phyloP scores from a whole-genome alignment of 805 yeast genomes.

The Cyberlindnera amylophila region DNA sequence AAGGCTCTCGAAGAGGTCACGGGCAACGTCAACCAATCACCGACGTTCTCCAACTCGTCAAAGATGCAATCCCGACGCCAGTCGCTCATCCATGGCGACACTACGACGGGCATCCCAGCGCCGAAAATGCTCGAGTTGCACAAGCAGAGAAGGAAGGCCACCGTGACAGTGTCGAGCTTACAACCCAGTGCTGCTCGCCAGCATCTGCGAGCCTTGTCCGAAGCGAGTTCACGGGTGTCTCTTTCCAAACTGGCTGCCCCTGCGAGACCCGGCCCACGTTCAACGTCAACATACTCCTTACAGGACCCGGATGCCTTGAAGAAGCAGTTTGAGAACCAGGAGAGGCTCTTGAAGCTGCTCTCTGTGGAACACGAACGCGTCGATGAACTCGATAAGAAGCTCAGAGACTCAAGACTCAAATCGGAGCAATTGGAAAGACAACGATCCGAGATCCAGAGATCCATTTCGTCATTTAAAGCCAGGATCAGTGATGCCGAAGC shows the following conservation, averaged over 20 bases:
- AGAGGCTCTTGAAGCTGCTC: slow-evolving; percentile 9
- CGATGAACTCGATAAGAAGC: slow-evolving; percentile 9
- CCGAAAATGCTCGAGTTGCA: not conserved
- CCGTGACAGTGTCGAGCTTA: not conserved
- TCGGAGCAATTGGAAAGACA: slow-evolving; percentile 5
- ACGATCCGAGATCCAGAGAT: slow-evolving; percentile 3
- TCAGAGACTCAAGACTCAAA: slow-evolving; percentile 5
- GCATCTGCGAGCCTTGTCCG: slow-evolving; percentile 2
- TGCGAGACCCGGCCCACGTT: not conserved
- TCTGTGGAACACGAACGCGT: slow-evolving; percentile 13
- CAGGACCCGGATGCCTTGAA: slow-evolving; percentile 17
- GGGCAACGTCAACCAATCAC: slow-evolving; percentile 19
- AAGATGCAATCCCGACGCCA: not conserved
- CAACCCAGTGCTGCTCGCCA: slow-evolving; percentile 2
- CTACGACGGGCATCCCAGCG: not conserved
- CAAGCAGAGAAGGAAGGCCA: not conserved
- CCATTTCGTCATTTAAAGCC: slow-evolving; percentile 9
- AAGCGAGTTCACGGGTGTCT: not conserved
- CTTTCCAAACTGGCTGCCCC: slow-evolving; percentile 2
- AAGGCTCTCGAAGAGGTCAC: slow-evolving; percentile 21
- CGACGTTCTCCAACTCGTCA: slow-evolving; percentile 8
- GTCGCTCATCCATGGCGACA: not conserved
- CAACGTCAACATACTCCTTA: not conserved
- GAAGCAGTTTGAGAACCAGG: slow-evolving; percentile 13
- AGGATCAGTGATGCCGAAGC: slow-evolving; percentile 18